Percentiles rank a stretch among this genome's conserved stretches.
These are phyloP conservation scores for Telfairia occidentalis DNA, from an alignment of 331 rosid species.

Conservation along the genomic window DNA sequence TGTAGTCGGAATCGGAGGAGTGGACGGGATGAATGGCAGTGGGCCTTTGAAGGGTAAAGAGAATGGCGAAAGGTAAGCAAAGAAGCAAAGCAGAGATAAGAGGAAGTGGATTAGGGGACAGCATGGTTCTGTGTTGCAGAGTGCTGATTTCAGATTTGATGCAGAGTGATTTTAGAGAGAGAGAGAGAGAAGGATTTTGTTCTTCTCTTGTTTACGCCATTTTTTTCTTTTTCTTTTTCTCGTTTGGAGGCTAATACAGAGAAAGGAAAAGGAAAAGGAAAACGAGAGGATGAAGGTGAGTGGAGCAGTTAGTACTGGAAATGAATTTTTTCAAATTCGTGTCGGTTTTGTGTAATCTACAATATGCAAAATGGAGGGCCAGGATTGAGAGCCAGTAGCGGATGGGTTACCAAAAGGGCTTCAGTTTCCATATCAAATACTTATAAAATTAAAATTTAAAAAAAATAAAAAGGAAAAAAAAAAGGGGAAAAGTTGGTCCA, in stretches of 20 bases:
- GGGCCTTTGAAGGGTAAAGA: constrained; percentile 36
- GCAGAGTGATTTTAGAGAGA: background rate
- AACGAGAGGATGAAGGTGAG: too few species aligned
- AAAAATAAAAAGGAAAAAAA: background rate
- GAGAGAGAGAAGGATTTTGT: background rate
- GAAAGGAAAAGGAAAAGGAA: too few species aligned
- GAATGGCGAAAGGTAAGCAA: constrained; percentile 44
- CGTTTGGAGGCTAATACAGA: too few species aligned
- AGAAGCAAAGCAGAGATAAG: constrained; percentile 44
- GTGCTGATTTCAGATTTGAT: background rate
- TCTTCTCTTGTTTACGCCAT: too few species aligned
- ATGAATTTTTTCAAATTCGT: background rate
- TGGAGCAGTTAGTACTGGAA: background rate
- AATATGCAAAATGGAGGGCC: background rate
- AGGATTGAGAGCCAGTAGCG: background rate
- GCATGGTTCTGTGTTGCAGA: constrained; percentile 17
- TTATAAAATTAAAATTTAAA: background rate
- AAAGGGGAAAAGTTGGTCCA: background rate
- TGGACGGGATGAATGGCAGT: background rate
- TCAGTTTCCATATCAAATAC: background rate
- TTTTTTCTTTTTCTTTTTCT: too few species aligned
- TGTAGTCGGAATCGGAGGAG: background rate
- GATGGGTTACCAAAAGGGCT: background rate
- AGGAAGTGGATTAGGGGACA: constrained; percentile 41
- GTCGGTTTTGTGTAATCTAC: background rate